Conservation (phyloP, 129 eudicot genomes). For the Rutidosis leptorrhynchoides region DNA sequence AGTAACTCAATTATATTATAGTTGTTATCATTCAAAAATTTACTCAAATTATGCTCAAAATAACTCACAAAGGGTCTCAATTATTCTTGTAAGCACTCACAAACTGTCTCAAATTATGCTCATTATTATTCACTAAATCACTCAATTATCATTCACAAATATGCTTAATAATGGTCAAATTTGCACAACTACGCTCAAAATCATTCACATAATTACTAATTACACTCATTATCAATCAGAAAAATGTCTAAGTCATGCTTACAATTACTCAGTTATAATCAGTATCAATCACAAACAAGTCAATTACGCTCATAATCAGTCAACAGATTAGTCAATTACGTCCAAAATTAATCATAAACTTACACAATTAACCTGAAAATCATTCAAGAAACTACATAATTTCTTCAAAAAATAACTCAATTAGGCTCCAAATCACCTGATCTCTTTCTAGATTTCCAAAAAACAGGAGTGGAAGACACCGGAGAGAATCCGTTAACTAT, state of each 20-base stretch:
- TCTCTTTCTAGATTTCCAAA: slow-evolving; percentile 89
- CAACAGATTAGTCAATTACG: background rate
- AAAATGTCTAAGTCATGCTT: background rate
- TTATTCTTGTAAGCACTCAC: background rate
- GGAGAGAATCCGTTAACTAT: slow-evolving; percentile 66
- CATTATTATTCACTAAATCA: background rate
- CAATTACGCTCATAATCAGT: background rate
- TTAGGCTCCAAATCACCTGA: slow-evolving; percentile 38
- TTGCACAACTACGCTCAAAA: background rate
- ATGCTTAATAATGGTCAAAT: background rate
- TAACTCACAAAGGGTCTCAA: background rate
- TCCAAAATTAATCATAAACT: slow-evolving; percentile 1
- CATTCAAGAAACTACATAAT: slow-evolving; percentile 5
- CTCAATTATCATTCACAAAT: slow-evolving; percentile 1
- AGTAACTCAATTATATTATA: background rate
- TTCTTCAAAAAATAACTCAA: background rate
- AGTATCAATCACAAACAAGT: background rate
- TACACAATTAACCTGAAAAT: background rate
- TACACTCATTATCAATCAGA: background rate
- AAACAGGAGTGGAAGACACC: slow-evolving; percentile 61
- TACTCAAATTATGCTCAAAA: background rate
- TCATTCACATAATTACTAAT: background rate
- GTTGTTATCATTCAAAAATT: background rate
- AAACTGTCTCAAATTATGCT: background rate
- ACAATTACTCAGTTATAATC: background rate